These are phyloP conservation scores for Schizothecium vesticola DNA, from an alignment of 495 filamentous ascomycete genomes.

Conservation along the genomic window DNA sequence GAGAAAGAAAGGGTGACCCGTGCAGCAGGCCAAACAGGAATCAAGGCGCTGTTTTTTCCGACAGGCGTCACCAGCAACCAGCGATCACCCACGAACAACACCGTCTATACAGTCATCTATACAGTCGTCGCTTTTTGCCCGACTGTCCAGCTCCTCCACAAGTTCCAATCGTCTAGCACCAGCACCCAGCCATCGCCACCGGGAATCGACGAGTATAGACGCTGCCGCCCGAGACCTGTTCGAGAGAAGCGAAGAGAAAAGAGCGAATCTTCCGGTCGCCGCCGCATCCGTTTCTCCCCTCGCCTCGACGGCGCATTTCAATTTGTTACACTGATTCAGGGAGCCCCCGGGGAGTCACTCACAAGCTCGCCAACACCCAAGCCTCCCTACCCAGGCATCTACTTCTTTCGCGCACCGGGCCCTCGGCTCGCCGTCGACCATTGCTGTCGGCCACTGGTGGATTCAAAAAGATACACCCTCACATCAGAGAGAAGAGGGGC, in stretches of 20 bases:
- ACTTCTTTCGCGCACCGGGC: background rate
- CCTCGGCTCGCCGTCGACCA: background rate
- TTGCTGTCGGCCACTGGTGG: background rate
- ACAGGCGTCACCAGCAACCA: background rate
- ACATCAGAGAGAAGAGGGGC: conserved; percentile 4
- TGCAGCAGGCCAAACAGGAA: background rate
- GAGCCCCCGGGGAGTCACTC: conserved; percentile 11
- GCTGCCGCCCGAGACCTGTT: conserved; percentile 4
- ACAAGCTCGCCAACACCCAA: conserved; percentile 5
- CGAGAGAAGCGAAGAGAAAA: conserved; percentile 7
- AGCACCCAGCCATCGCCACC: background rate
- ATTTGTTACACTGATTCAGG: conserved; percentile 31
- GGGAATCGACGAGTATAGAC: background rate
- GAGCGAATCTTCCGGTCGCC: conserved; percentile 9
- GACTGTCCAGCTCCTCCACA: background rate
- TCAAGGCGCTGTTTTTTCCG: background rate
- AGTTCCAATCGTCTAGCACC: background rate
- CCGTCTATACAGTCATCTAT: background rate
- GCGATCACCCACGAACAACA: background rate
- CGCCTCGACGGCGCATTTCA: conserved; percentile 15
- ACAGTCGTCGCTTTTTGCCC: background rate
- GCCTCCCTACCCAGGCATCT: background rate
- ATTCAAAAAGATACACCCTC: background rate
- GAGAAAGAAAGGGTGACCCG: conserved; percentile 1
- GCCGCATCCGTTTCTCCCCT: conserved; percentile 6